A percentile compares a stretch with the other conserved stretches of the same genome.
phyloP scores from a whole-genome alignment of 2,329 filamentous ascomycete genomes.

The Metarhizium brunneum region DNA sequence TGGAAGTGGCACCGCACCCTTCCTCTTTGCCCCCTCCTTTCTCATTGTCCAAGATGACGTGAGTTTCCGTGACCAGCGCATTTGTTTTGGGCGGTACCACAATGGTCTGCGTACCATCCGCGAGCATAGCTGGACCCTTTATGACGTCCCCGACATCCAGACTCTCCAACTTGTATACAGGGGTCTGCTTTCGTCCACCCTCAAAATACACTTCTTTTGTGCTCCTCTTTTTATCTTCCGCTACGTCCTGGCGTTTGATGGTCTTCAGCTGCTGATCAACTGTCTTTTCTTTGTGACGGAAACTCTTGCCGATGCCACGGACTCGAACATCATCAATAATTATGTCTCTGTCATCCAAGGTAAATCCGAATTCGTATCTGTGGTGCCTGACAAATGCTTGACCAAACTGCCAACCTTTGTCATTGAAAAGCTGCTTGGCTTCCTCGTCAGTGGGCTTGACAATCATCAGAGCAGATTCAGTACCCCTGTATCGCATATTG shows the following conservation, averaged over 20 bases:
- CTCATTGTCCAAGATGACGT: slow-evolving; percentile 79
- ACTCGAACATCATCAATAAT: slow-evolving; percentile 86
- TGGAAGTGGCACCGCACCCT: slow-evolving; percentile 8
- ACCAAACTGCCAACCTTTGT: slow-evolving; percentile 72
- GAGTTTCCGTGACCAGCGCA: slow-evolving; percentile 72
- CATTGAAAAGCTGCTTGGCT: slow-evolving; percentile 46
- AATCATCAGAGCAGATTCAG: slow-evolving; percentile 86
- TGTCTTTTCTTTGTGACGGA: slow-evolving; percentile 68
- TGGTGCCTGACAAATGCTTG: slow-evolving; percentile 80
- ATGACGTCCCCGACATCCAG: slow-evolving; percentile 64
- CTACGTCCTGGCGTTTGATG: slow-evolving; percentile 49
- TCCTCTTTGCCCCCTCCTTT: slow-evolving; percentile 35
- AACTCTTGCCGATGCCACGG: slow-evolving; percentile 82
- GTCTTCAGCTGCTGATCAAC: slow-evolving; percentile 75
- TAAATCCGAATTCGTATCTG: slow-evolving; percentile 89
- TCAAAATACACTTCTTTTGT: slow-evolving; percentile 73
- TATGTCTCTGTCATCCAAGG: slow-evolving; percentile 72
- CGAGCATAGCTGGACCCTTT: slow-evolving; percentile 74
- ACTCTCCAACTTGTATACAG: slow-evolving; percentile 73
- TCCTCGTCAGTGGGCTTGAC: slow-evolving; percentile 61
- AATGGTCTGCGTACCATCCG: slow-evolving; percentile 84
- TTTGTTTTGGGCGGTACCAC: slow-evolving; percentile 72
- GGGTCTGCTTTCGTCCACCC: slow-evolving; percentile 65
- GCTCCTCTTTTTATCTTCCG: slow-evolving; percentile 53
- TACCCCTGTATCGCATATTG: slow-evolving; percentile 87